Base-by-base conservation (phyloP, 2,329 filamentous ascomycete species). In the Blastomyces parvus region DNA sequence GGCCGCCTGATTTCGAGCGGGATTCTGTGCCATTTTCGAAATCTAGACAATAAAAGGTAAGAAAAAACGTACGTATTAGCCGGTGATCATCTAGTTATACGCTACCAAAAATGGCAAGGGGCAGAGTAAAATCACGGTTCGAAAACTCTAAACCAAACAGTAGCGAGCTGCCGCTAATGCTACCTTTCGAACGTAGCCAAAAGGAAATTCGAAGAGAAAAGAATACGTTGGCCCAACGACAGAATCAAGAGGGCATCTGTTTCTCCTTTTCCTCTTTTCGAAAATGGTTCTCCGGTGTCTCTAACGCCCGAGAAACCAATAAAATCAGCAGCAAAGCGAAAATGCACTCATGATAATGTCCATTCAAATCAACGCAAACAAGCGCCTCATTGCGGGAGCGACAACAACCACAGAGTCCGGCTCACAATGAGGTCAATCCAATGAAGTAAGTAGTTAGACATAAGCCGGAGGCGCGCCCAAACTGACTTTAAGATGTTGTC, bases 151-250 rank as follows among this genome's bases (percentile, higher is more conserved):
- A 42, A 14, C 22, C 19, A 58, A 58, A 38, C 3, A 14, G 13
- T 3, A 58, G n/a, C 19, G 36, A 58, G n/a, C 25, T 25, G 13
- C 36, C 36, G 11, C 38, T 38, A 27, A 42, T 25, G 56, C 6
- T 58, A 25, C 56, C 56, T 11, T 27, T 58, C 25, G 56, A 58
- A 42, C 56, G 56, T 14, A 58, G 36, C 14, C 56, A 25, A 17
- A 27, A 25, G 25, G 56, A 58, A 42, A 58, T 58, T 27, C 56
- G 56, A 42, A 17, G 56, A n/a, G 56, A 58, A 42, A 58, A 58
- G 56, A 58, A 58, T 19, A 58, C 36, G 27, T 17, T 58, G 36
- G 56, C 56, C 1, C 56, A 58, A 19, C 33, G 56, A 30, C 56
- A 36, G 13, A 36, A 58, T 58, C 56, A 36, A 44, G 56, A 58